A percentile compares a stretch with the other conserved stretches of the same genome.
Evolutionary conservation across 2,329 filamentous ascomycete genomes (phyloP).

Genomic region (Anisogramma anomala): DNA sequence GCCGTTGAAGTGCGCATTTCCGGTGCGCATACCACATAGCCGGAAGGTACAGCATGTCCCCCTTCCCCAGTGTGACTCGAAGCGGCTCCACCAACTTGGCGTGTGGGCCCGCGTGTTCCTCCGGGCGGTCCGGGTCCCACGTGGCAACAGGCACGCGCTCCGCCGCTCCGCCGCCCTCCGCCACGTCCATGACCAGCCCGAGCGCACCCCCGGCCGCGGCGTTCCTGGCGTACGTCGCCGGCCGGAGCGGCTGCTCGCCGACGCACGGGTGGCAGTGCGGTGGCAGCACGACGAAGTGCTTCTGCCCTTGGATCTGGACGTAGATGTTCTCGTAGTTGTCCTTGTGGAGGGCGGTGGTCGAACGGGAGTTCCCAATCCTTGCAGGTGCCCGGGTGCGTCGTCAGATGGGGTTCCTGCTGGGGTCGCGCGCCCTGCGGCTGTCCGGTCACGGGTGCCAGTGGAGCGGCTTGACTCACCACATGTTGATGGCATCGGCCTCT

Average conservation of each 20-base stretch:
- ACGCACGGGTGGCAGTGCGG: conserved; percentile 58
- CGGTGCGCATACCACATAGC: conserved; percentile 54
- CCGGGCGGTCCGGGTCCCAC: conserved; percentile 60
- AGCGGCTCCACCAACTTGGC: conserved; percentile 49
- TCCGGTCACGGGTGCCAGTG: no score
- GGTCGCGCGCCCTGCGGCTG: no score
- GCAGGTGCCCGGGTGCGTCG: no score
- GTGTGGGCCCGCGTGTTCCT: conserved; percentile 39
- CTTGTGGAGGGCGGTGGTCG: conserved; percentile 62
- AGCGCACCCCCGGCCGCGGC: conserved; percentile 20
- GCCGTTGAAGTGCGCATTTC: background rate
- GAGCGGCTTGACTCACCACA: conserved; percentile 39
- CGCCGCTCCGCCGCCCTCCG: conserved; percentile 19
- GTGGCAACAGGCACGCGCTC: conserved; percentile 52
- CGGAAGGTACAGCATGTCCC: conserved; percentile 74
- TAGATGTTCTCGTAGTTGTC: conserved; percentile 84
- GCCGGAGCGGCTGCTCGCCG: conserved; percentile 46
- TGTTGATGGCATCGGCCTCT: conserved; percentile 63
- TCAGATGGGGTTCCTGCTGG: no score
- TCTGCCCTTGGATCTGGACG: conserved; percentile 60
- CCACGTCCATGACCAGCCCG: conserved; percentile 23
- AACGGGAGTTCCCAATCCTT: conserved; percentile 60
- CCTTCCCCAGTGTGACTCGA: conserved; percentile 55
- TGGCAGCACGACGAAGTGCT: conserved; percentile 67
- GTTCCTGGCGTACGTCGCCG: conserved; percentile 46